Conservation (phyloP, 1,139 yeast genomes). For the Yamadazyma sp. region DNA sequence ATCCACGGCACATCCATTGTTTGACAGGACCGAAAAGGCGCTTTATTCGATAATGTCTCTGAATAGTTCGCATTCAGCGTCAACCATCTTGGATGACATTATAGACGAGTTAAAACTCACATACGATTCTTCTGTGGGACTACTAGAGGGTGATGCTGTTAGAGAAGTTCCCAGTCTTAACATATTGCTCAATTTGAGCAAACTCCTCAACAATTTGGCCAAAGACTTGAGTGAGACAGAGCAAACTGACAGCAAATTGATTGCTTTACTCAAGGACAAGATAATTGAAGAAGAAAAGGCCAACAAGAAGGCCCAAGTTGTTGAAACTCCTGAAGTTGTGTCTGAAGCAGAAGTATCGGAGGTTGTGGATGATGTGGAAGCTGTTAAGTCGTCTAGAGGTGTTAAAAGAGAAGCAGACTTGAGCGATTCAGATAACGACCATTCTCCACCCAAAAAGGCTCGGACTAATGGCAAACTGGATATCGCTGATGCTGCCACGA, state of each 20-base stretch:
- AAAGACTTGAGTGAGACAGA: slow-evolving; percentile 50
- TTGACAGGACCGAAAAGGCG: not conserved
- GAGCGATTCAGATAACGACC: slow-evolving; percentile 10
- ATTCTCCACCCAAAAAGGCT: not conserved
- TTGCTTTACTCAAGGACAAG: slow-evolving; percentile 13
- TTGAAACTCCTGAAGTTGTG: slow-evolving; percentile 6
- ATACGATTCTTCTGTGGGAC: slow-evolving; percentile 60
- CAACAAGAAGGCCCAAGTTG: not conserved
- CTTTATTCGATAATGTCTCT: slow-evolving; percentile 3
- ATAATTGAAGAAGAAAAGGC: slow-evolving; percentile 27
- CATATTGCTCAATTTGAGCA: slow-evolving; percentile 46
- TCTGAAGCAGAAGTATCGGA: slow-evolving; percentile 2
- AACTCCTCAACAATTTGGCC: slow-evolving; percentile 47
- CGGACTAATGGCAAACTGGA: slow-evolving; percentile 12
- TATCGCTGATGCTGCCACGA: slow-evolving; percentile 11
- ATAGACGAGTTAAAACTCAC: slow-evolving; percentile 52
- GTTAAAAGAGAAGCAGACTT: slow-evolving; percentile 1
- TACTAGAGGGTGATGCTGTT: slow-evolving; percentile 58
- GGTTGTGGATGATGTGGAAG: slow-evolving; percentile 6
- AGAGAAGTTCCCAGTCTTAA: slow-evolving; percentile 47
- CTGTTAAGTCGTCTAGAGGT: slow-evolving; percentile 7
- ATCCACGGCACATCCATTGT: not conserved
- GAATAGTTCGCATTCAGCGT: slow-evolving; percentile 27
- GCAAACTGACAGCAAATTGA: slow-evolving; percentile 40
- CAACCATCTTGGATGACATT: slow-evolving; percentile 51